Evolutionary conservation across 1,139 yeast species (phyloP).

Genomic region (Saccharomycopsis phalli): DNA sequence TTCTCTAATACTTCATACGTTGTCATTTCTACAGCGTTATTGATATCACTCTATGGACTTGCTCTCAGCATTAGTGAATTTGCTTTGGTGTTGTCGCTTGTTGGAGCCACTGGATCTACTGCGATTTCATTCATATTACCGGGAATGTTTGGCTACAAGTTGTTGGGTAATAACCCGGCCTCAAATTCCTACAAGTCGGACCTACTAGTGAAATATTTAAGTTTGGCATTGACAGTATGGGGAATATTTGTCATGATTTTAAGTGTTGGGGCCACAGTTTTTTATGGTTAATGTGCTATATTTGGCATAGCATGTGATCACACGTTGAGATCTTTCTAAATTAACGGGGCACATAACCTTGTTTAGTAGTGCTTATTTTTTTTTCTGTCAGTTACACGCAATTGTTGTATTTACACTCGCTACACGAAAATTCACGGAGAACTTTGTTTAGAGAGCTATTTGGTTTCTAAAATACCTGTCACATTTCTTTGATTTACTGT

Average conservation of each 20-base stretch:
- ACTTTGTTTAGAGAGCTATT: too few species aligned
- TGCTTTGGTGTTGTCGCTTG: conserved; percentile 79
- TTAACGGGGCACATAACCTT: too few species aligned
- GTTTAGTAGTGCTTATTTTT: too few species aligned
- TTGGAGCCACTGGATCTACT: conserved; percentile 94
- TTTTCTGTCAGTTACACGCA: too few species aligned
- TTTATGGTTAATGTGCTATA: conserved; percentile 21
- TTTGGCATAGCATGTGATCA: too few species aligned
- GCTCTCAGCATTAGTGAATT: conserved; percentile 69
- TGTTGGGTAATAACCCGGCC: conserved; percentile 36
- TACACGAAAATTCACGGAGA: too few species aligned
- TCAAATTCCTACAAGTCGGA: conserved; percentile 28
- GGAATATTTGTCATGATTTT: conserved; percentile 70
- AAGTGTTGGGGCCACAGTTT: conserved; percentile 68
- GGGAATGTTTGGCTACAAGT: conserved; percentile 75
- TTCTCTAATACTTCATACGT: conserved; percentile 37
- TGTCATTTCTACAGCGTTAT: conserved; percentile 37
- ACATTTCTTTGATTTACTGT: too few species aligned
- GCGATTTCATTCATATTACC: conserved; percentile 88
- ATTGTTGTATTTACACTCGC: too few species aligned
- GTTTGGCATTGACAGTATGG: conserved; percentile 58
- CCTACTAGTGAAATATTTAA: conserved; percentile 43
- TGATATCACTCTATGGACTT: conserved; percentile 44
- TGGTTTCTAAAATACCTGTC: too few species aligned
- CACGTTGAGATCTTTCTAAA: too few species aligned